Conservation (phyloP, 1,284 basidiomycete genomes). For the Papiliotrema flavescens region DNA sequence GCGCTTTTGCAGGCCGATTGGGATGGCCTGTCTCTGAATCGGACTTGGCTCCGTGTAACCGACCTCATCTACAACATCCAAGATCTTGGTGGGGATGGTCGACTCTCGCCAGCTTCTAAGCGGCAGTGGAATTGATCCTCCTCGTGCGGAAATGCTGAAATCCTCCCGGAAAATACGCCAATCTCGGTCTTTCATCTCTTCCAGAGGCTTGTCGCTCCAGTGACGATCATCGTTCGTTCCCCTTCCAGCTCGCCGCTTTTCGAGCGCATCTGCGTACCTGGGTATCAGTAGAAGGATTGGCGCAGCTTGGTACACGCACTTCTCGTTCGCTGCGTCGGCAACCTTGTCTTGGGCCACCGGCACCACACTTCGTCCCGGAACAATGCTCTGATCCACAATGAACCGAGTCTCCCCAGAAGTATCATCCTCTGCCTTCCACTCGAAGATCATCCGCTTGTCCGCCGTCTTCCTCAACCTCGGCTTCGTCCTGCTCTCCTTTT, state of each 20-base stretch:
- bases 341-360: too few species aligned
- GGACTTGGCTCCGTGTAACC: constrained; percentile 96
- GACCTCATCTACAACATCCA: constrained; percentile 80
- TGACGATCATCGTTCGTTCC: constrained; percentile 84
- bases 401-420: constrained; percentile 57
- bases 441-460: constrained; percentile 96
- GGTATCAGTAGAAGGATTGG: not conserved
- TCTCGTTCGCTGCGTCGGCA: too few species aligned
- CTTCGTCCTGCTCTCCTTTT: constrained; percentile 70
- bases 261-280: constrained; percentile 72
- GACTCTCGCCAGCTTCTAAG: constrained; percentile 90
- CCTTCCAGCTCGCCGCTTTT: constrained; percentile 75
- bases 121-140: constrained; percentile 88
- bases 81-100: constrained; percentile 69
- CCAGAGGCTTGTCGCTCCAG: constrained; percentile 92
- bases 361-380: constrained; percentile 79
- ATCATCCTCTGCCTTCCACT: constrained; percentile 94
- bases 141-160: constrained; percentile 88
- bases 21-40: constrained; percentile 97
- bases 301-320: too few species aligned
- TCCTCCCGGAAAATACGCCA: constrained; percentile 99
- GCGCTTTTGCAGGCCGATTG: constrained; percentile 90
- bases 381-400: constrained; percentile 64
- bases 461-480: constrained; percentile 80
- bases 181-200: constrained; percentile 95